A percentile compares a stretch with the other conserved stretches of the same genome.
phyloP scores from a whole-genome alignment of 179 eudicot genomes.

The Carnegiea gigantea region DNA sequence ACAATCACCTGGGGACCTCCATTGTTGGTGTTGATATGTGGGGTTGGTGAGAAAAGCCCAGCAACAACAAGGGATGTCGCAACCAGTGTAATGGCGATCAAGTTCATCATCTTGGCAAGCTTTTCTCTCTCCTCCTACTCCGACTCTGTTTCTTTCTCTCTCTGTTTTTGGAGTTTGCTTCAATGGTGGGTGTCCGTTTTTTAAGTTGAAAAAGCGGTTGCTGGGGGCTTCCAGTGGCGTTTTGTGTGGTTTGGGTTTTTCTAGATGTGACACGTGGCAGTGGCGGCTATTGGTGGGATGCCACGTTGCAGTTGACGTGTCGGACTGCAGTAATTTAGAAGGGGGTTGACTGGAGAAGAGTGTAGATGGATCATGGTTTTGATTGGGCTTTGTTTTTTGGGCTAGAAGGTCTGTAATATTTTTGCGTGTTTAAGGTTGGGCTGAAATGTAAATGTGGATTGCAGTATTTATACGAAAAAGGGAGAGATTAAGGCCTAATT shows the following conservation, averaged over 20 bases:
- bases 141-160: not conserved
- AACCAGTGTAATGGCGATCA: conserved; percentile 49
- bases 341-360: too few species aligned
- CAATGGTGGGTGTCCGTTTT: not conserved
- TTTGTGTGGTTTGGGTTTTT: not conserved
- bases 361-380: too few species aligned
- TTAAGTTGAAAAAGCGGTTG: conserved; percentile 22
- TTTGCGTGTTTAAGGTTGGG: not conserved
- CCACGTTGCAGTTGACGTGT: conserved; percentile 31
- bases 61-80: conserved; percentile 52
- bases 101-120: conserved; percentile 51
- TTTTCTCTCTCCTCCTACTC: not conserved
- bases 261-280: conserved; percentile 22
- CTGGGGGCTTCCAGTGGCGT: not conserved
- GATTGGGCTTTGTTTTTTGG: not conserved
- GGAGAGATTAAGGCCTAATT: not conserved
- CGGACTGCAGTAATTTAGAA: too few species aligned
- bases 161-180: not conserved
- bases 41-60: conserved; percentile 50
- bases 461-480: not conserved
- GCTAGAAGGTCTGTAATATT: not conserved
- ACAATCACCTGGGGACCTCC: conserved; percentile 43
- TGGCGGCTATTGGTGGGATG: not conserved
- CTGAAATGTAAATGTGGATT: too few species aligned
- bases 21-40: conserved; percentile 21